Evolutionary conservation across 352 stramenopile species (phyloP).

Genomic region (Phytophthora syringae): DNA sequence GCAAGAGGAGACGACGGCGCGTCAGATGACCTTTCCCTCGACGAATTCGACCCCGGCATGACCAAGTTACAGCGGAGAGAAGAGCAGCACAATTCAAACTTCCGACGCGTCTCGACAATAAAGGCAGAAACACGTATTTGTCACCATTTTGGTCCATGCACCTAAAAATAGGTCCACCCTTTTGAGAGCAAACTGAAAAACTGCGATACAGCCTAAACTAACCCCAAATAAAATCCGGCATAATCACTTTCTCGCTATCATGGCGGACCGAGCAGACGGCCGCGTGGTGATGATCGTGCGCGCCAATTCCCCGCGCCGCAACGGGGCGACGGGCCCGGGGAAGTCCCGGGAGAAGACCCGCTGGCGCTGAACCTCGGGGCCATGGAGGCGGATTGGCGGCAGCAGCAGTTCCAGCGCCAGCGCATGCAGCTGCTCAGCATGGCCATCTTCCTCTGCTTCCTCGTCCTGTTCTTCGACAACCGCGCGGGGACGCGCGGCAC

Average conservation of each 20-base stretch:
- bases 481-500: constrained; percentile 57
- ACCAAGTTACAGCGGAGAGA: constrained; percentile 7
- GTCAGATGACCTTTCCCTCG: not conserved
- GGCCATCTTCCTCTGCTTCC: constrained; percentile 89
- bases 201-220: too few species aligned
- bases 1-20: constrained; percentile 25
- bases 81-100: not conserved
- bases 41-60: constrained; percentile 10
- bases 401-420: constrained; percentile 89
- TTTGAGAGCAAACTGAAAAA: too few species aligned
- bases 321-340: constrained; percentile 14
- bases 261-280: constrained; percentile 46
- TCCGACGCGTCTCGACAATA: constrained; percentile 6
- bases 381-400: constrained; percentile 81
- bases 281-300: constrained; percentile 86
- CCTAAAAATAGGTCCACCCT: too few species aligned
- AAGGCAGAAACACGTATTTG: not conserved
- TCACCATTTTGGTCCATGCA: not conserved
- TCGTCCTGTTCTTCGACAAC: constrained; percentile 89
- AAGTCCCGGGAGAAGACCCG: constrained; percentile 22
- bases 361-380: constrained; percentile 59
- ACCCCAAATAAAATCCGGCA: constrained; percentile 6
- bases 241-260: constrained; percentile 29
- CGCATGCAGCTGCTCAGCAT: constrained; percentile 89
- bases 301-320: constrained; percentile 59